Conservation (phyloP, 257 asterid species). For the Gentiana dahurica region DNA sequence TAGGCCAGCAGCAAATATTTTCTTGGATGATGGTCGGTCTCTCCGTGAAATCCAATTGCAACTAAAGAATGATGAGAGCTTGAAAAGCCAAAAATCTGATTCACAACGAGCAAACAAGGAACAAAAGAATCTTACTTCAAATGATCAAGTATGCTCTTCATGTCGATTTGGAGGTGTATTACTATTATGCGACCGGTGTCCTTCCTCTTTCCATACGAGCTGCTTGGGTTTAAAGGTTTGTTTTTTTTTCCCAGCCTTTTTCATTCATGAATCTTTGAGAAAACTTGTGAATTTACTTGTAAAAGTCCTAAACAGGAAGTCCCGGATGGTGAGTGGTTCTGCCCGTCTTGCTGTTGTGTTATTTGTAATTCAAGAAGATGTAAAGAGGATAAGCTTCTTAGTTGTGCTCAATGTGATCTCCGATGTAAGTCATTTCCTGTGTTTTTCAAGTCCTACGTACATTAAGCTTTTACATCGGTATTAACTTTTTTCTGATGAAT, state of each 20-base stretch:
- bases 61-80: constrained; percentile 19
- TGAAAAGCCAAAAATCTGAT: constrained; percentile 14
- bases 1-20: constrained; percentile 53
- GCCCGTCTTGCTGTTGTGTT: constrained; percentile 87
- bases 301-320: constrained; percentile 38
- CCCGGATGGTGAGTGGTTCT: constrained; percentile 96
- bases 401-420: constrained; percentile 72
- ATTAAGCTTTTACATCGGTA: background rate
- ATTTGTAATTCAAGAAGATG: constrained; percentile 42
- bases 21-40: constrained; percentile 80
- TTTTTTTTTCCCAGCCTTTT: background rate
- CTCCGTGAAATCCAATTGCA: constrained; percentile 55
- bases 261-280: too few relatives aligned
- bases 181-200: constrained; percentile 59
- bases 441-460: background rate
- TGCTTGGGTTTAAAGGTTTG: constrained; percentile 85
- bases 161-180: constrained; percentile 84
- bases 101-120: constrained; percentile 17
- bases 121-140: constrained; percentile 10
- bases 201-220: background rate
- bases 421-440: constrained; percentile 41
- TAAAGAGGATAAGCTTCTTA: constrained; percentile 18
- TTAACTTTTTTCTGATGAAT: constrained; percentile 8
- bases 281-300: too few relatives aligned
- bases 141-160: constrained; percentile 71